phyloP scores from a whole-genome alignment of 441 rosid genomes.

The Gossypium aridum region DNA sequence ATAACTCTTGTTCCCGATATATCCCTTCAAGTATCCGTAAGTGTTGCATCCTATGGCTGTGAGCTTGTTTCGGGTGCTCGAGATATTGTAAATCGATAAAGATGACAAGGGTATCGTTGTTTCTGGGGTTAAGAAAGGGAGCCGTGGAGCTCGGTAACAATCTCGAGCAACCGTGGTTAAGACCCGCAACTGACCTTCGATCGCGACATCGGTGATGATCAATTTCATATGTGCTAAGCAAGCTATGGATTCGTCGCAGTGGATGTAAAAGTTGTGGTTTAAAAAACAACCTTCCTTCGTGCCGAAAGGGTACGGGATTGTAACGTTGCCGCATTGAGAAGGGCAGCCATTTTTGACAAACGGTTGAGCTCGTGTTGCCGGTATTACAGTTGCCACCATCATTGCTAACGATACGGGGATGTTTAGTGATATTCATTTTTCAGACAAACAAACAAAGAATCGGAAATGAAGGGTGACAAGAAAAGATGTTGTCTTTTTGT shows the following conservation, averaged over 20 bases:
- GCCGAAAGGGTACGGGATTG: constrained; percentile 19
- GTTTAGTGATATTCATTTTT: neutral
- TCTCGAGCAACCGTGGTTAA: neutral
- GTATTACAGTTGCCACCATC: neutral
- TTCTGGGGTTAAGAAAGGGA: neutral
- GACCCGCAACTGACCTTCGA: constrained; percentile 6
- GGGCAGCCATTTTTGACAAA: neutral
- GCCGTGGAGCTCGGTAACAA: neutral
- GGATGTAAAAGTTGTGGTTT: neutral
- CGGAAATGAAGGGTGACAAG: too few relatives aligned
- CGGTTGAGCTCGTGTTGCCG: neutral
- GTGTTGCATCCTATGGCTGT: constrained; percentile 7
- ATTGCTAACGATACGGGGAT: neutral
- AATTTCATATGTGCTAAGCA: neutral
- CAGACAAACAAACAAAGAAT: too few relatives aligned
- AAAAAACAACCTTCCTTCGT: neutral
- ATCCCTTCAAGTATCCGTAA: neutral
- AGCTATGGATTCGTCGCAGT: constrained; percentile 1
- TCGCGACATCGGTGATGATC: neutral
- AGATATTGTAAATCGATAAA: neutral
- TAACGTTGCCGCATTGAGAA: constrained; percentile 3
- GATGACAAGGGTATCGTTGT: too few relatives aligned
- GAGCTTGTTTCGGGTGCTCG: constrained; percentile 6
- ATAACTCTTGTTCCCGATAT: neutral
- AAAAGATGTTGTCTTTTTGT: too few relatives aligned